phyloP scores from a whole-genome alignment of 306 rosid species.

The Trifolium fragiferum region DNA sequence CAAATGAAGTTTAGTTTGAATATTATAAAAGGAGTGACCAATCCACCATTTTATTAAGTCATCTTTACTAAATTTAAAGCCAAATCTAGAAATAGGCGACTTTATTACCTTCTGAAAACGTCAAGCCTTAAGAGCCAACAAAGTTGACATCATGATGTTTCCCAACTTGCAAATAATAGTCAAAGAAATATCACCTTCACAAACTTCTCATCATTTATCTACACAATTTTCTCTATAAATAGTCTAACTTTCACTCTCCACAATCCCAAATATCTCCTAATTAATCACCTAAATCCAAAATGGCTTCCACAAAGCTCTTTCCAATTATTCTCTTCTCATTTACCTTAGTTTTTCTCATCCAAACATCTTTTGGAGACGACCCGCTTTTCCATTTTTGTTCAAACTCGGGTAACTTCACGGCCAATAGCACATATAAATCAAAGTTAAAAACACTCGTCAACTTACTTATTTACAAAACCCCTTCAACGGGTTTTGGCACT shows the following conservation, averaged over 20 bases:
- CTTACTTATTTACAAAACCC: constrained; percentile 37
- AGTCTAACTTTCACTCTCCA: neutral
- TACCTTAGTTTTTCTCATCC: constrained; percentile 39
- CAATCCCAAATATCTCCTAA: neutral
- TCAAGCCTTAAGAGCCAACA: constrained; percentile 13
- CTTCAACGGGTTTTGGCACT: constrained; percentile 41
- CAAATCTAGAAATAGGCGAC: constrained; percentile 1
- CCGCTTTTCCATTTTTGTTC: constrained; percentile 64
- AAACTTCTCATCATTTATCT: neutral
- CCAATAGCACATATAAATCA: constrained; percentile 37
- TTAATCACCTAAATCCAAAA: constrained; percentile 26
- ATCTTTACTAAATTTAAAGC: neutral
- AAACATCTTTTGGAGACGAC: constrained; percentile 47
- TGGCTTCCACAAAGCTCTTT: constrained; percentile 39
- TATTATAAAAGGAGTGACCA: too few relatives aligned
- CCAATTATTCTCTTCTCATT: constrained; percentile 8
- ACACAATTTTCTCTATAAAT: constrained; percentile 30
- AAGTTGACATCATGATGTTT: constrained; percentile 9
- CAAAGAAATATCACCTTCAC: neutral
- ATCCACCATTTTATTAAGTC: neutral
- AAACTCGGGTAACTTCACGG: constrained; percentile 49
- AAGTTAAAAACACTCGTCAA: constrained; percentile 33
- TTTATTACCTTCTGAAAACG: neutral
- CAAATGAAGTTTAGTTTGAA: too few relatives aligned
- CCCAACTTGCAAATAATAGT: constrained; percentile 1